These are phyloP conservation scores for Teunomyces panamensis DNA, from an alignment of 805 yeast genomes.

Conservation along the genomic window DNA sequence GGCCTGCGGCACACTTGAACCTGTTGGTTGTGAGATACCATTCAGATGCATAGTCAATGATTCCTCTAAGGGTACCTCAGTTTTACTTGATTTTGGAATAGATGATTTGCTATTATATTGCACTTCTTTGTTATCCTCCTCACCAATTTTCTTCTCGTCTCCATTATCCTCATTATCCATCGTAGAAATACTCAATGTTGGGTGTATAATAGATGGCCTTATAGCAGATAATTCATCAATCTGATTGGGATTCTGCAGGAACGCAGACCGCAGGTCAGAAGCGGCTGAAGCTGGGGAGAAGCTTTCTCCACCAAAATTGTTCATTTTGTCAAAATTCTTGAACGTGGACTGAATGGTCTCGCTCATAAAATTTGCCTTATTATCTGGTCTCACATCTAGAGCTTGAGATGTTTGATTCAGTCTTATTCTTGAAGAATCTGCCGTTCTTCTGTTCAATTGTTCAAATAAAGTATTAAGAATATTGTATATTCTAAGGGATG, in stretches of 20 bases:
- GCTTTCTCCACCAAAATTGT: slow-evolving; percentile 6
- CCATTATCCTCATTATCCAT: not conserved
- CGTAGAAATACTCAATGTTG: slow-evolving; percentile 1
- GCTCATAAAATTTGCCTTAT: slow-evolving; percentile 8
- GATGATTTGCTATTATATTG: not conserved
- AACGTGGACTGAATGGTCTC: slow-evolving; percentile 22
- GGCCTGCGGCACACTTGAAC: not conserved
- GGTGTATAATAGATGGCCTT: not conserved
- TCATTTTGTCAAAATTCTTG: slow-evolving; percentile 28
- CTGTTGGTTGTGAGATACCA: not conserved
- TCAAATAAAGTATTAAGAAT: slow-evolving; percentile 78
- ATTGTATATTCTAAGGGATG: slow-evolving; percentile 78
- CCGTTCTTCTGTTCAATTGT: slow-evolving; percentile 71
- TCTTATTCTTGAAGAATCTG: slow-evolving; percentile 32
- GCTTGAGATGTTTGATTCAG: not conserved
- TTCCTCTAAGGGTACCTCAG: not conserved
- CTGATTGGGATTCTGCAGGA: not conserved
- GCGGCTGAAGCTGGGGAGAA: not conserved
- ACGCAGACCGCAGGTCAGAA: not conserved
- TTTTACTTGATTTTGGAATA: not conserved
- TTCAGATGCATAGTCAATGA: not conserved
- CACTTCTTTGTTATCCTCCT: not conserved
- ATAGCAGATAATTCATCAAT: slow-evolving; percentile 1
- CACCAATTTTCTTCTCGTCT: not conserved
- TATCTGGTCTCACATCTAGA: slow-evolving; percentile 3